Conservation (phyloP, 2,329 filamentous ascomycete genomes). For the Arthrinium phaeospermum region DNA sequence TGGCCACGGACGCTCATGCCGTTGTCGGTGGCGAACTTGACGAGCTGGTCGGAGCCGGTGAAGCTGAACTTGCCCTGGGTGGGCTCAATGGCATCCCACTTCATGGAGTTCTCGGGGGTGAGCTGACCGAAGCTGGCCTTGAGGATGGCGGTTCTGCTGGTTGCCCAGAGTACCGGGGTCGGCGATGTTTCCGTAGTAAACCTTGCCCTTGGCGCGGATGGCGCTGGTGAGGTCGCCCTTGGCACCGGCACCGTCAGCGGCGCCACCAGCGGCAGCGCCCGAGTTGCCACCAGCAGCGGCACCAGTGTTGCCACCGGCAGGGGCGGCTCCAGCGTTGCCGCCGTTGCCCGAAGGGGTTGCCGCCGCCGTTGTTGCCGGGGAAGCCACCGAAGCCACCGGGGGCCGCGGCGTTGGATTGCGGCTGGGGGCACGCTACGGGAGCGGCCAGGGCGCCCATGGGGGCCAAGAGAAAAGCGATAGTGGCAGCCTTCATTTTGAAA, state of each 20-base stretch:
- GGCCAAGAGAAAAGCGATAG: slow-evolving; percentile 42
- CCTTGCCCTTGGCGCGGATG: slow-evolving; percentile 68
- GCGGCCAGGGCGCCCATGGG: slow-evolving; percentile 42
- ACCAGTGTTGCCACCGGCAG: not conserved
- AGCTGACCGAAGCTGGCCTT: slow-evolving; percentile 67
- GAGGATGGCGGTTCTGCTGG: slow-evolving; percentile 60
- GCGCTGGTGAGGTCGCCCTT: slow-evolving; percentile 43
- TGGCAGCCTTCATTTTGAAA: slow-evolving; percentile 37
- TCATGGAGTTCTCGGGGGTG: slow-evolving; percentile 74
- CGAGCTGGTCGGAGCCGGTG: slow-evolving; percentile 59
- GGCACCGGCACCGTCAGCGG: not conserved
- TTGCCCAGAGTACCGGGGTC: slow-evolving; percentile 59
- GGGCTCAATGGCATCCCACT: slow-evolving; percentile 62
- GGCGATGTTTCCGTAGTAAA: slow-evolving; percentile 65
- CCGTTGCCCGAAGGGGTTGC: not conserved
- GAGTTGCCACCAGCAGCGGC: not conserved
- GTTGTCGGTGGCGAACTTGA: slow-evolving; percentile 62
- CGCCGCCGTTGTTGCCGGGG: not conserved
- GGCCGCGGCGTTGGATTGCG: slow-evolving; percentile 46
- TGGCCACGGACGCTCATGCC: slow-evolving; percentile 67
- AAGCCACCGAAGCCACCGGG: slow-evolving; percentile 49
- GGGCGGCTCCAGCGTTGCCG: not conserved
- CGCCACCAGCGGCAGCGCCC: not conserved
- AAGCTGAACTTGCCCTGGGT: slow-evolving; percentile 60
- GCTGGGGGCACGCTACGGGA: slow-evolving; percentile 31